A percentile compares a stretch with the other conserved stretches of the same genome.
Evolutionary conservation across 2,329 filamentous ascomycete genomes (phyloP).

Genomic region (Bisporella sp.): DNA sequence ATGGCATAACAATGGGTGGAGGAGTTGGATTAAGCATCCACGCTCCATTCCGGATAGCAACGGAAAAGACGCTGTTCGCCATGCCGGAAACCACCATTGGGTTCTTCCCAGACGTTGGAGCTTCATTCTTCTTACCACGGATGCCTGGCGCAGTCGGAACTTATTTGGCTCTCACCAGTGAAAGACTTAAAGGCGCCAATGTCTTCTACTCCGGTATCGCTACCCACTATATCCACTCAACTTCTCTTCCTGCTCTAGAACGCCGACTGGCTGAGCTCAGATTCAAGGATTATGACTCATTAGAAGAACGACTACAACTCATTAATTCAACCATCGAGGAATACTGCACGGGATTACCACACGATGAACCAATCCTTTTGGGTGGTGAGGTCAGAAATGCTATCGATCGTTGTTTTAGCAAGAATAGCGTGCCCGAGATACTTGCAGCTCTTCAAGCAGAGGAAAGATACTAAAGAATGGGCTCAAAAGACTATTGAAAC

Average conservation of each 20-base stretch:
- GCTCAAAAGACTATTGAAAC: conserved; percentile 70
- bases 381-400: conserved; percentile 65
- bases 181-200: conserved; percentile 73
- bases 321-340: conserved; percentile 90
- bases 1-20: conserved; percentile 97
- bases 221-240: conserved; percentile 94
- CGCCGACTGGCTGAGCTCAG: conserved; percentile 79
- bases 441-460: conserved; percentile 43
- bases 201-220: conserved; percentile 87
- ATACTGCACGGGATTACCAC: conserved; percentile 78
- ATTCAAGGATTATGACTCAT: conserved; percentile 70
- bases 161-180: conserved; percentile 88
- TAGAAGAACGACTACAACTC: conserved; percentile 56
- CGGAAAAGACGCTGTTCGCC: conserved; percentile 89
- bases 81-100: conserved; percentile 99
- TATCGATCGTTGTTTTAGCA: conserved; percentile 77
- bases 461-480: conserved; percentile 55
- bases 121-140: conserved; percentile 88
- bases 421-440: conserved; percentile 62
- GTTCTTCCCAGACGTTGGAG: conserved; percentile 97
- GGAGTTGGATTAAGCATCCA: conserved; percentile 92
- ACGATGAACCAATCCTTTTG: conserved; percentile 61
- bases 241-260: conserved; percentile 73
- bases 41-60: conserved; percentile 93
- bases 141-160: conserved; percentile 83